Evolutionary conservation across 1,284 basidiomycete genomes (phyloP).

Genomic region (Acaromyces ingoldii): DNA sequence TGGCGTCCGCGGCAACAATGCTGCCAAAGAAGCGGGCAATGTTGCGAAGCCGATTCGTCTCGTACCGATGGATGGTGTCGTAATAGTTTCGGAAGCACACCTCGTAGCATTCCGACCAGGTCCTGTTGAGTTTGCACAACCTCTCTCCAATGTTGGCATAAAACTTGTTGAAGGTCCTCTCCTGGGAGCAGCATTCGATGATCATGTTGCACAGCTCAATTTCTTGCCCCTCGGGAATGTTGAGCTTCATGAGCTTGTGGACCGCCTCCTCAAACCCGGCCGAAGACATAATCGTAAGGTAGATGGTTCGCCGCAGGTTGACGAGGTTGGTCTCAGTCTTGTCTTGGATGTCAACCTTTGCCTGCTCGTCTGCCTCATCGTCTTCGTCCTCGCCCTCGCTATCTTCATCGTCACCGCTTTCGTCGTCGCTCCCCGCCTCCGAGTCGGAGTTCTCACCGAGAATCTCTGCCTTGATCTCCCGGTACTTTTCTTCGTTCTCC

Average conservation of each 20-base stretch:
- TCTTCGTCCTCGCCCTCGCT: slow-evolving; percentile 63
- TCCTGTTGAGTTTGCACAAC: slow-evolving; percentile 88
- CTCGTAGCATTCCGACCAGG: slow-evolving; percentile 87
- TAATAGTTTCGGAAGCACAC: slow-evolving; percentile 85
- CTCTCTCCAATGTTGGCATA: slow-evolving; percentile 94
- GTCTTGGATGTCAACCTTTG: slow-evolving; percentile 74
- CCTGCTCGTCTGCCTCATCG: slow-evolving; percentile 54
- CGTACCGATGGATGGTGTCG: slow-evolving; percentile 94
- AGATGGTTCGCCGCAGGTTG: slow-evolving; percentile 88
- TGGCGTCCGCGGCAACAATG: slow-evolving; percentile 66
- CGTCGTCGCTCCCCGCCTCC: slow-evolving; percentile 17
- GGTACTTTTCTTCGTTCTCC: slow-evolving; percentile 91
- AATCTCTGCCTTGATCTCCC: slow-evolving; percentile 85
- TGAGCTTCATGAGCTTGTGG: slow-evolving; percentile 91
- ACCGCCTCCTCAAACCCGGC: slow-evolving; percentile 89
- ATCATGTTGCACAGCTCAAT: slow-evolving; percentile 97
- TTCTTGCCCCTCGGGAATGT: slow-evolving; percentile 87
- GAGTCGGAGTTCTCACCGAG: slow-evolving; percentile 59
- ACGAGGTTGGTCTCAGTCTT: slow-evolving; percentile 91
- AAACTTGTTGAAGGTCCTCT: slow-evolving; percentile 91
- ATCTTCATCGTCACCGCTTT: slow-evolving; percentile 51
- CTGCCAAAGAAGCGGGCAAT: slow-evolving; percentile 96
- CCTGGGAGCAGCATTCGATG: slow-evolving; percentile 98
- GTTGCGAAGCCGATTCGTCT: slow-evolving; percentile 94
- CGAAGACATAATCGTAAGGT: slow-evolving; percentile 84